Evolutionary conservation across 306 rosid genomes (phyloP).

Genomic region (Vigna reflexopilosa): DNA sequence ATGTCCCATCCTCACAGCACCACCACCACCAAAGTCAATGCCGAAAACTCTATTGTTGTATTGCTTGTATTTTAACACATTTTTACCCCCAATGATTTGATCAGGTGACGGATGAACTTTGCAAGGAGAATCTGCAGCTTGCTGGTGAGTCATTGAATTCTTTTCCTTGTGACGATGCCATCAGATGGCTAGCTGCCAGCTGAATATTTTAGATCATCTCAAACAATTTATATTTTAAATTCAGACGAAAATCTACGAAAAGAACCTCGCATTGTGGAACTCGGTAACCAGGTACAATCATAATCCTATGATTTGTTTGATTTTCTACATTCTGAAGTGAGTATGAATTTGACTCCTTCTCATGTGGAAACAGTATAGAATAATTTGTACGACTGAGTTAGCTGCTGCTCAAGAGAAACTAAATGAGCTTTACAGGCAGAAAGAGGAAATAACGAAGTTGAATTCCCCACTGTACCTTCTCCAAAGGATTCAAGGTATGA

Average conservation of each 20-base stretch:
- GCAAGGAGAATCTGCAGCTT: slow-evolving; percentile 24
- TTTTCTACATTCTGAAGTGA: neutral
- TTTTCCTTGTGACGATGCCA: neutral
- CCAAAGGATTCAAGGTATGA: slow-evolving; percentile 25
- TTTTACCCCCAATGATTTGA: slow-evolving; percentile 24
- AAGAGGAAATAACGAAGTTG: neutral
- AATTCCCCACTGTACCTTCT: slow-evolving; percentile 4
- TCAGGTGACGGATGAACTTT: slow-evolving; percentile 40
- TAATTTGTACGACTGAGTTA: slow-evolving; percentile 11
- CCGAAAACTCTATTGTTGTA: neutral
- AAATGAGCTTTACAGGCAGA: slow-evolving; percentile 14
- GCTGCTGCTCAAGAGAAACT: slow-evolving; percentile 23
- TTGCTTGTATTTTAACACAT: slow-evolving; percentile 8
- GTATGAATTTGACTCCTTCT: neutral
- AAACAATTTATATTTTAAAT: neutral
- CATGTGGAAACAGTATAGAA: slow-evolving; percentile 6
- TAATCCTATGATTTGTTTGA: neutral
- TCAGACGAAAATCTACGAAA: slow-evolving; percentile 19
- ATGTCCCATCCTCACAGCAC: neutral
- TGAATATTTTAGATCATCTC: neutral
- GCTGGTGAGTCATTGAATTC: slow-evolving; percentile 15
- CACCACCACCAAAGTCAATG: neutral
- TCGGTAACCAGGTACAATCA: slow-evolving; percentile 23
- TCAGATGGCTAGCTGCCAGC: neutral
- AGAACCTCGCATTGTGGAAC: slow-evolving; percentile 24